A percentile compares a stretch with the other conserved stretches of the same genome.
Conservation (phyloP, 441 rosid genomes). For the Erysimum pusillum region DNA sequence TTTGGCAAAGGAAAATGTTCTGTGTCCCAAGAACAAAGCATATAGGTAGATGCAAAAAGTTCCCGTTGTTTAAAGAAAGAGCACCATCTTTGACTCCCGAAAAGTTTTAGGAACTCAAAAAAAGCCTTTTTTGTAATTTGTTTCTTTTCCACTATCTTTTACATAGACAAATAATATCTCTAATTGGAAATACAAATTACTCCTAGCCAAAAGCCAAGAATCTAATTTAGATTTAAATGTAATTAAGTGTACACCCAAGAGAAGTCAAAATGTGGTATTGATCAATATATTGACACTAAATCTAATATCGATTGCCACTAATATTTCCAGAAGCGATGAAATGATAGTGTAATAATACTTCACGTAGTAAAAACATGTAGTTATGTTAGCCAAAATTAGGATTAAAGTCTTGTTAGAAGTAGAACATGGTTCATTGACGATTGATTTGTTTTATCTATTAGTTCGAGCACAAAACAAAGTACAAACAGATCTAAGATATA, state of each 20-base stretch:
- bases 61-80: conserved; percentile 28
- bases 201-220: conserved; percentile 21
- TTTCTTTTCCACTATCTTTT: conserved; percentile 16
- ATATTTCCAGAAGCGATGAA: neutral
- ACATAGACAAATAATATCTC: neutral
- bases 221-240: conserved; percentile 32
- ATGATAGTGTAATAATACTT: neutral
- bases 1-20: conserved; percentile 47
- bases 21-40: conserved; percentile 50
- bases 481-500: neutral
- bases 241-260: conserved; percentile 17
- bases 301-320: neutral
- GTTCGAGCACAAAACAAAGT: neutral
- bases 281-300: conserved; percentile 18
- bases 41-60: conserved; percentile 49
- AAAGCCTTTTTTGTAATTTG: conserved; percentile 41
- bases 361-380: neutral
- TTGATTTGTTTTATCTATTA: neutral
- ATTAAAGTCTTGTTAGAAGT: conserved; percentile 15
- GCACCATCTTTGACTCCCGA: conserved; percentile 49
- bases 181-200: conserved; percentile 10
- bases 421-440: neutral
- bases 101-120: conserved; percentile 55
- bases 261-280: conserved; percentile 36
- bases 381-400: neutral